Percentiles rank a stretch among this genome's conserved stretches.
These are phyloP conservation scores for Cyclostephanos tholiformis DNA, from an alignment of 108 stramenopile species.

Conservation along the genomic window DNA sequence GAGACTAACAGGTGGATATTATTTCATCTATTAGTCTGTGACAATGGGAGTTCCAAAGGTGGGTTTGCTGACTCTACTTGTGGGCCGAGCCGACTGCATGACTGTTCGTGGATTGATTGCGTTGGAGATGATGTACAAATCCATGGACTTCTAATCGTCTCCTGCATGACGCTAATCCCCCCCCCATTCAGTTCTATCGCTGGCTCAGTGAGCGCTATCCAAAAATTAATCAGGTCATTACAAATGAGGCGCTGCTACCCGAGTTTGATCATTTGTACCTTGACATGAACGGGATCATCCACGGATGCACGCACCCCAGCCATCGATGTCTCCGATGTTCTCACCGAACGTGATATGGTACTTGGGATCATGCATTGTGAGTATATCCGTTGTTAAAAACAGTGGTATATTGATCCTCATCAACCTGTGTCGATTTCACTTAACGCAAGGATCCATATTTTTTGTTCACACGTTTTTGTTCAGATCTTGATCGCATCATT, in stretches of 20 bases:
- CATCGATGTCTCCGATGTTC: conserved; percentile 87
- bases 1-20: too few relatives aligned
- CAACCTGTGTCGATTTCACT: background rate
- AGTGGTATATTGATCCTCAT: too few relatives aligned
- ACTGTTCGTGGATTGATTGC: background rate
- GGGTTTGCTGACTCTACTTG: background rate
- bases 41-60: conserved; percentile 35
- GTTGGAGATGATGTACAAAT: background rate
- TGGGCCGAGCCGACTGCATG: background rate
- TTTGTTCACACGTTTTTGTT: background rate
- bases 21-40: background rate
- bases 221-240: conserved; percentile 98
- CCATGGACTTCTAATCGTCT: background rate
- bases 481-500: conserved; percentile 91
- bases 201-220: conserved; percentile 99
- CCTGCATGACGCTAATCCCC: background rate
- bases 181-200: conserved; percentile 89
- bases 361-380: conserved; percentile 93
- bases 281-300: conserved; percentile 99
- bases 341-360: conserved; percentile 95
- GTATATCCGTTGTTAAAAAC: conserved; percentile 18
- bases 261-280: conserved; percentile 96
- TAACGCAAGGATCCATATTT: background rate
- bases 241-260: conserved; percentile 85
- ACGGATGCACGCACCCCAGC: conserved; percentile 95